Evolutionary conservation across 495 filamentous ascomycete genomes (phyloP).

Genomic region (Neurospora intermedia): DNA sequence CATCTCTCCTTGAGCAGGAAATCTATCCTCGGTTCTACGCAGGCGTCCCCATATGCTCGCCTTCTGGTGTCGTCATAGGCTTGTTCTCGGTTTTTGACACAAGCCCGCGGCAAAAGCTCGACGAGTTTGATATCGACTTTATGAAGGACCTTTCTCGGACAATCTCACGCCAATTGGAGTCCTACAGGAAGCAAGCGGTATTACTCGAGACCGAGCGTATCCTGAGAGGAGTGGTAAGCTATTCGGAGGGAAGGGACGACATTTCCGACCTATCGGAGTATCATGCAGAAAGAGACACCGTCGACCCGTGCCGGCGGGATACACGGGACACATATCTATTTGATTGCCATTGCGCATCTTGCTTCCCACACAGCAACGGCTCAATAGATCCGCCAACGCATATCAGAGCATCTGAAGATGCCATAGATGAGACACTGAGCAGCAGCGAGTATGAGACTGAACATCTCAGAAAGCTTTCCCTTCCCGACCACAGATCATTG

Average conservation of each 20-base stretch:
- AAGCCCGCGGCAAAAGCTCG: slow-evolving; percentile 33
- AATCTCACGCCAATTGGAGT: slow-evolving; percentile 54
- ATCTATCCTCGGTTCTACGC: slow-evolving; percentile 48
- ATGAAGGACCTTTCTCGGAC: slow-evolving; percentile 41
- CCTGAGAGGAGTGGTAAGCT: slow-evolving; percentile 50
- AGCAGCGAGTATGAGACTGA: background rate
- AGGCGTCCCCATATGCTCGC: slow-evolving; percentile 56
- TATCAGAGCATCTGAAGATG: background rate
- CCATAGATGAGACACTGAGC: background rate
- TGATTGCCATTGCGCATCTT: background rate
- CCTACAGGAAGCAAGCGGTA: slow-evolving; percentile 45
- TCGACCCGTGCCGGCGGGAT: background rate
- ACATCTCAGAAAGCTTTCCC: background rate
- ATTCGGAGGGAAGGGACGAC: slow-evolving; percentile 45
- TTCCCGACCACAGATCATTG: background rate
- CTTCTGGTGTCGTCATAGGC: slow-evolving; percentile 58
- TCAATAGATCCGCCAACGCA: background rate
- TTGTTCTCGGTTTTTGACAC: slow-evolving; percentile 58
- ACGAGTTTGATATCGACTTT: slow-evolving; percentile 26
- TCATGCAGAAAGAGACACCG: slow-evolving; percentile 5
- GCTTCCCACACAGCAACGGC: background rate
- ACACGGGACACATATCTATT: background rate
- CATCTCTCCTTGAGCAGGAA: slow-evolving; percentile 14
- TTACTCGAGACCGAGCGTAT: slow-evolving; percentile 48
- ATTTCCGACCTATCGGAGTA: slow-evolving; percentile 3